A percentile compares a stretch with the other conserved stretches of the same genome.
Conservation (phyloP, 495 filamentous ascomycete genomes). For the Podospora bellae-mahoneyi region DNA sequence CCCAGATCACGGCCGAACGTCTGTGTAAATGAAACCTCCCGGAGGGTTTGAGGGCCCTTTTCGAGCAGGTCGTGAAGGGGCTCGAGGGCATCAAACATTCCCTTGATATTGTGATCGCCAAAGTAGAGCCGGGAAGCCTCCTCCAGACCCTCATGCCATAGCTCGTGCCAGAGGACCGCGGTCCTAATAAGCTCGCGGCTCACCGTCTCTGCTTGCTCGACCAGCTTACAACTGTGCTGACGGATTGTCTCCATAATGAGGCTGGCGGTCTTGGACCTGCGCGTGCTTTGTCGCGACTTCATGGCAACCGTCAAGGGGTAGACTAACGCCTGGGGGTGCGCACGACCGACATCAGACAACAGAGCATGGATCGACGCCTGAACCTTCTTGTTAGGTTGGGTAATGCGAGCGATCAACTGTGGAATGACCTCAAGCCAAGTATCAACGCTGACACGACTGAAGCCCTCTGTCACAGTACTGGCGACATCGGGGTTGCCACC, state of each 20-base stretch:
- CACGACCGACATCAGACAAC: slow-evolving; percentile 83
- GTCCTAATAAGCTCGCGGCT: slow-evolving; percentile 94
- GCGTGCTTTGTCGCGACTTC: slow-evolving; percentile 75
- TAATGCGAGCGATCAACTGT: slow-evolving; percentile 94
- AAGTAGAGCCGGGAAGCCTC: slow-evolving; percentile 92
- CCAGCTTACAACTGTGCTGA: slow-evolving; percentile 86
- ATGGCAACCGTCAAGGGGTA: slow-evolving; percentile 98
- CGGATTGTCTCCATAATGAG: slow-evolving; percentile 98
- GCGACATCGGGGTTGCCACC: slow-evolving; percentile 87
- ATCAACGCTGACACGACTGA: slow-evolving; percentile 86
- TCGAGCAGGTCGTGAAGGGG: slow-evolving; percentile 91
- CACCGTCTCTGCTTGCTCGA: slow-evolving; percentile 91
- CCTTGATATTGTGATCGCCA: slow-evolving; percentile 91
- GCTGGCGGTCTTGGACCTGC: slow-evolving; percentile 76
- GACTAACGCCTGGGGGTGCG: slow-evolving; percentile 96
- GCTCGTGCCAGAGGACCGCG: slow-evolving; percentile 95
- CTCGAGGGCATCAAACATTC: slow-evolving; percentile 88
- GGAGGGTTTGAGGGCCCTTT: slow-evolving; percentile 80
- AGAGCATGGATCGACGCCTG: slow-evolving; percentile 87
- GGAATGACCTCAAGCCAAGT: slow-evolving; percentile 98
- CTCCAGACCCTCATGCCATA: slow-evolving; percentile 98
- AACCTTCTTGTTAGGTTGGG: slow-evolving; percentile 83
- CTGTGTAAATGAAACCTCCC: slow-evolving; percentile 97
- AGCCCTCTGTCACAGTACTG: slow-evolving; percentile 79
- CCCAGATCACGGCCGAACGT: slow-evolving; percentile 92